These are phyloP conservation scores for Rubroboletus pulcherrimus DNA, from an alignment of 768 basidiomycete genomes.

Conservation along the genomic window DNA sequence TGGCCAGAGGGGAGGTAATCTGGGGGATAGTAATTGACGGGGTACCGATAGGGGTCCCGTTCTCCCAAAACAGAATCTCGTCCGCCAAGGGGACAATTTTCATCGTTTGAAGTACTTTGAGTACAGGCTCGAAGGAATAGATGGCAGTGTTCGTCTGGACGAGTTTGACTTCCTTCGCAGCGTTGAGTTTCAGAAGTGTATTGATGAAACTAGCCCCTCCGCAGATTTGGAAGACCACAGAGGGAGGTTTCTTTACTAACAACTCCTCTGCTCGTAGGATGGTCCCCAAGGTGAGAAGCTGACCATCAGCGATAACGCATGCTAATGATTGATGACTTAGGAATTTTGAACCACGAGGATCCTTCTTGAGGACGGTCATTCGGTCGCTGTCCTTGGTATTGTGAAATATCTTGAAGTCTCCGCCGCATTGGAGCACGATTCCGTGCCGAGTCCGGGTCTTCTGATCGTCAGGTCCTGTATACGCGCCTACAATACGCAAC, in stretches of 20 bases:
- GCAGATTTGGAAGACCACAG: conserved; percentile 52
- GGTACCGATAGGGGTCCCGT: conserved; percentile 15
- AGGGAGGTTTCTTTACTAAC: conserved; percentile 44
- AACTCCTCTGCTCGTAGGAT: conserved; percentile 53
- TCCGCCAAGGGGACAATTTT: conserved; percentile 42
- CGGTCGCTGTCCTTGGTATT: conserved; percentile 35
- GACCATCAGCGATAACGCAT: conserved; percentile 46
- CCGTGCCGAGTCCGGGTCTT: conserved; percentile 39
- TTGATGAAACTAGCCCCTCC: conserved; percentile 37
- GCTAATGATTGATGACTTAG: conserved; percentile 53
- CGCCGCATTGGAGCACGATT: conserved; percentile 34
- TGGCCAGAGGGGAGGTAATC: conserved; percentile 30
- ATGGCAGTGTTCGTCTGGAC: conserved; percentile 59
- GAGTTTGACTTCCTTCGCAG: conserved; percentile 37
- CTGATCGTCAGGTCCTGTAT: conserved; percentile 27
- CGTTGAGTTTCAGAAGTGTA: conserved; percentile 39
- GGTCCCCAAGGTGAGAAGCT: conserved; percentile 50
- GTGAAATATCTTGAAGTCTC: conserved; percentile 38
- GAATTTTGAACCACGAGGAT: conserved; percentile 33
- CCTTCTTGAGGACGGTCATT: conserved; percentile 36
- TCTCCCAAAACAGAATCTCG: conserved; percentile 55
- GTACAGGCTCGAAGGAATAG: conserved; percentile 60
- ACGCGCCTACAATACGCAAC: conserved; percentile 35
- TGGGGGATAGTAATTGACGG: conserved; percentile 4
- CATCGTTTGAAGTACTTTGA: conserved; percentile 51